Base-by-base conservation (phyloP, 805 yeast genomes). In the Diddensiella transvaalensis region DNA sequence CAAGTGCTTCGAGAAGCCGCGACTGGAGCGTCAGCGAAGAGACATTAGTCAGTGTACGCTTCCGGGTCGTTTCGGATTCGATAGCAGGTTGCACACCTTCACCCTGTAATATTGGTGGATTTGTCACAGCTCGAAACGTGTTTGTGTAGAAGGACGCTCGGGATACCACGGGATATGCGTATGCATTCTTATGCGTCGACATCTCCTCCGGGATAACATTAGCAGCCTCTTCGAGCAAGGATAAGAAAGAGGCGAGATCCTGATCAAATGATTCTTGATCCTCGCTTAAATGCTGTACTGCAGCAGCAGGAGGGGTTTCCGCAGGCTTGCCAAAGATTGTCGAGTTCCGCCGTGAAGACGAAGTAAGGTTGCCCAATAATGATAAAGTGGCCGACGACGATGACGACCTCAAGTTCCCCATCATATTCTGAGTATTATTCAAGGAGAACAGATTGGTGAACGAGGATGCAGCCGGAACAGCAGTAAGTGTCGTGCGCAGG, bases 351-450 rank as follows among this genome's bases (percentile, higher is more conserved):
- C 38, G 38, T 6, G 38, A 35, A 5, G 43, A 33, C 15, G 47
- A 57, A 15, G 45, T n/a, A 55, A 57, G n/a, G 47, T 46, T 54
- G 26, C 47, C 41, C 22, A 57, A 41, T 36, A 57, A 43, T 24
- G 61, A 56, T 22, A 55, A 46, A 3, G 59, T 57, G 4, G 57
- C 58, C 3, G 60, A 50, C 42, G 55, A 48, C 22, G 53, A 44
- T 37, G 50, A 45, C 46, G 52, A 23, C 35, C 50, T 55, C 68
- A 66, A 57, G 74, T 62, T 39, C 23, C 50, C 38, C 41, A 50
- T 32, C 17, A 45, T 39, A 10, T 15, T 10, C 17, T 35, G 38
- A 35, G 38, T 35, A n/a, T 47, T 33, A 17, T 47, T 13, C 17
- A 48, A 13, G 11, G 46, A 37, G 8, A 37, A 37, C 24, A 36